Base-by-base conservation (phyloP, 441 rosid species). In the Eruca vesicaria region DNA sequence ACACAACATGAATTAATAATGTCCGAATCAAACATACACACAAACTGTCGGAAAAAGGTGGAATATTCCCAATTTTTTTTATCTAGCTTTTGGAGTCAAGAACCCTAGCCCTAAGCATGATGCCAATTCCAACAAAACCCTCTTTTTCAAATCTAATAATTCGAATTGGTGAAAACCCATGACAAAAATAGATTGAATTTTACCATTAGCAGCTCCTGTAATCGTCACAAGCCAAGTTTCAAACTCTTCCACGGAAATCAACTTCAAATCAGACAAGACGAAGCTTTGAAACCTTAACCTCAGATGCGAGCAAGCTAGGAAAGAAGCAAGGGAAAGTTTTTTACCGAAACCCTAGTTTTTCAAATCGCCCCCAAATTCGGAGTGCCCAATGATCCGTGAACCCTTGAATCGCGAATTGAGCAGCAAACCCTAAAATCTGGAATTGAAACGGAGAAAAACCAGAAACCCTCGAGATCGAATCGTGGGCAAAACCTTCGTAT, bases 291-390 rank as follows among this genome's bases (percentile, higher is more conserved):
- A 60, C 26, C 8, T 29, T 21, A 19, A 71, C 16, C 68, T 59
- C 35, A 6, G 63, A 77, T 38, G 7, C 71, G 48, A 77, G 9
- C 69, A 66, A 29, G 3, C 9, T 48, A 35, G 57, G 62, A 19
- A 32, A n/a, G 41, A 67, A 67, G 26, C 55, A 35, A 65, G 26
- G 9, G 5, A 1, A 43, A 5, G 0, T 0, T 43, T 43, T 16
- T 59, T 33, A 60, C 14, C 60, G 74, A 68, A 72, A 73, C 81
- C 81, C 81, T 78, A 78, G 70, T 41, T 66, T 23, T 38, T n/a
- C 14, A 10, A 61, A 56, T 73, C 66, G 55, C 21, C 20, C 55
- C 74, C 48, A 68, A 62, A 21, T 71, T 62, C 74, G 66, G 69
- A 72, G 63, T 35, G 38, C n/a, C 61, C 69, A 15, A 78, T 53